These are phyloP conservation scores for Cordyceps cateniannulata DNA, from an alignment of 2,329 filamentous ascomycete species.

Conservation along the genomic window DNA sequence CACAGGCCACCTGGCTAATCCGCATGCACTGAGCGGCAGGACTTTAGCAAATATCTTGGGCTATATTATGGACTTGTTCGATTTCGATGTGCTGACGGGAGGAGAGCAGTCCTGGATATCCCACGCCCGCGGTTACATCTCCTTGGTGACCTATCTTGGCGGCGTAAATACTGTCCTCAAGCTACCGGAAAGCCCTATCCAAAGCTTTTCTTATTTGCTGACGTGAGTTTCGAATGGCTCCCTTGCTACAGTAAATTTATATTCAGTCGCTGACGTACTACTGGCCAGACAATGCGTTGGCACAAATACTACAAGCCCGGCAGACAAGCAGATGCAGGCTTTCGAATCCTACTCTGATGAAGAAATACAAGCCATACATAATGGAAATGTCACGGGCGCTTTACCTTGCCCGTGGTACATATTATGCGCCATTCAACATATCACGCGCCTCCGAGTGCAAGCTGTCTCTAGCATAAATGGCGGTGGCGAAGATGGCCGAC, in stretches of 20 bases:
- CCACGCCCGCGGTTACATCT: neutral
- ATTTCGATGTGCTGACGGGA: neutral
- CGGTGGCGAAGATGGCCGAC: no score
- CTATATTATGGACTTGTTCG: neutral
- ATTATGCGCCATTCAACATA: neutral
- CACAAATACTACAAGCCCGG: neutral
- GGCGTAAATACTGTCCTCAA: neutral
- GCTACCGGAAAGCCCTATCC: neutral
- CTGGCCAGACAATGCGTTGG: neutral
- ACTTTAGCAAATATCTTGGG: neutral
- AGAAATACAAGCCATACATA: neutral
- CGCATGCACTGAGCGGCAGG: neutral
- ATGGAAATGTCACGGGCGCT: neutral
- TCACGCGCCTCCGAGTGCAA: neutral
- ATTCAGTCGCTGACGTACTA: neutral
- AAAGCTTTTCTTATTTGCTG: neutral
- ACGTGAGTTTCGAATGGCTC: neutral
- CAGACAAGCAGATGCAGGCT: neutral
- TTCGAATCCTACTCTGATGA: neutral
- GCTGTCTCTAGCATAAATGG: neutral
- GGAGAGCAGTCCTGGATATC: neutral
- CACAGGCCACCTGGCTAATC: neutral
- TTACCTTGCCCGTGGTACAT: neutral
- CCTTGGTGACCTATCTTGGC: neutral
- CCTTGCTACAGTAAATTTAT: neutral